These are phyloP conservation scores for Lipomyces mesembrius DNA, from an alignment of 805 yeast genomes.

Conservation along the genomic window DNA sequence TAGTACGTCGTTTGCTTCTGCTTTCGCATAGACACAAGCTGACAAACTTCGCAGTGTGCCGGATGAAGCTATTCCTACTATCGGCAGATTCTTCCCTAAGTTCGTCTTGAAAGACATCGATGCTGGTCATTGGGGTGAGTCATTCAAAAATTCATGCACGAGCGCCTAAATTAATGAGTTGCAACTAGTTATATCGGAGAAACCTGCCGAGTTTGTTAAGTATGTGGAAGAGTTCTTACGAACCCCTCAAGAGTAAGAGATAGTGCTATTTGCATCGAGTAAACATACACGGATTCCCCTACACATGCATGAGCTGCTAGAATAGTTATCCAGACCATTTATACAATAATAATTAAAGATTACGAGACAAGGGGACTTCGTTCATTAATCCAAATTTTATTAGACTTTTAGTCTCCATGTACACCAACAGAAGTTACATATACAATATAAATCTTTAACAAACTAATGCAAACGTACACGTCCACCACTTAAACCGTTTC, in stretches of 20 bases:
- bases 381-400: constrained; percentile 22
- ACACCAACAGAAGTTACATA: constrained; percentile 13
- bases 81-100: constrained; percentile 77
- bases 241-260: constrained; percentile 8
- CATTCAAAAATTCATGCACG: background rate
- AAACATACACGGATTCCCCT: background rate
- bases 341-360: background rate
- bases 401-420: constrained; percentile 27
- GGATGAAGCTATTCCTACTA: constrained; percentile 75
- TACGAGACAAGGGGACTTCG: background rate
- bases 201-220: constrained; percentile 74
- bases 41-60: constrained; percentile 54
- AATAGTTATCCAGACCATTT: background rate
- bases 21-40: background rate
- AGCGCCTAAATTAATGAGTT: constrained; percentile 33
- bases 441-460: constrained; percentile 19
- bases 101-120: constrained; percentile 76
- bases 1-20: constrained; percentile 48
- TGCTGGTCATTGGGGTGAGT: constrained; percentile 80
- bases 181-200: constrained; percentile 66
- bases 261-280: background rate
- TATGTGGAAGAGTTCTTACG: constrained; percentile 67
- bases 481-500: constrained; percentile 77
- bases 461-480: constrained; percentile 18
- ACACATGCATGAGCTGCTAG: too few species aligned